Evolutionary conservation across 768 basidiomycete species (phyloP), one percentile per base, ranked within the genome.

Genomic region (Pleurotus giganteus): DNA sequence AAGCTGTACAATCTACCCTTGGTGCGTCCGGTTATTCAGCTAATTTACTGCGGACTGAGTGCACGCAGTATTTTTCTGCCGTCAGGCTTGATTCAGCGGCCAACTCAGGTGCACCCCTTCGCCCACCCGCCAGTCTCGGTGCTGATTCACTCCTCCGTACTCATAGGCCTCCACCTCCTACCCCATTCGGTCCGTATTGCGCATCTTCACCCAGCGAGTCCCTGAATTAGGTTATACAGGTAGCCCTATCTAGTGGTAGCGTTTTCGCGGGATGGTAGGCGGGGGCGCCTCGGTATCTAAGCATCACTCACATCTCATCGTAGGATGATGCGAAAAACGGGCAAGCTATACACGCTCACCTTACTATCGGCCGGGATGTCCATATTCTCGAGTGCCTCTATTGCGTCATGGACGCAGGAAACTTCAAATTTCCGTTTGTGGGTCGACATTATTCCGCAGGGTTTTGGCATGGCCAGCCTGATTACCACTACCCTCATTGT

Each of bases 401-500:
- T 94, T 31, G 72, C 80, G 41, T 72, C 71, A 24, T 95, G 95
- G 92, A 78, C 75, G 61, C 74, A 85, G 37, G 66, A 78, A 29
- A 82, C 86, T 3, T 76, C 86, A 15, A 24, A 71, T 24, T 75
- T 81, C 60, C 84, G 88, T 65, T 70, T 91, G 29, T 91, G 89
- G 89, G 58, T 86, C 37, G 89, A 93, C 67, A 76, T 93, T 53
- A 73, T 89, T 39, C 90, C 88, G 0, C 88, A 89, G 69, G 90
- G 88, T 15, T 85, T 94, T 57, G 92, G 92, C 17, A 88, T 89
- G 81, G 84, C 90, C 21, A 86, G 85, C 66, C 75, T 91, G 54
- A 89, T 93, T 63, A 94, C 91, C n/a, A 87, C 81, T 60, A 92
- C 91, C 6, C 73, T 93, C 42, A 91, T 94, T 66, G 91, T 91